Evolutionary conservation across 768 basidiomycete genomes (phyloP).

Genomic region (Termitomyces sp.): DNA sequence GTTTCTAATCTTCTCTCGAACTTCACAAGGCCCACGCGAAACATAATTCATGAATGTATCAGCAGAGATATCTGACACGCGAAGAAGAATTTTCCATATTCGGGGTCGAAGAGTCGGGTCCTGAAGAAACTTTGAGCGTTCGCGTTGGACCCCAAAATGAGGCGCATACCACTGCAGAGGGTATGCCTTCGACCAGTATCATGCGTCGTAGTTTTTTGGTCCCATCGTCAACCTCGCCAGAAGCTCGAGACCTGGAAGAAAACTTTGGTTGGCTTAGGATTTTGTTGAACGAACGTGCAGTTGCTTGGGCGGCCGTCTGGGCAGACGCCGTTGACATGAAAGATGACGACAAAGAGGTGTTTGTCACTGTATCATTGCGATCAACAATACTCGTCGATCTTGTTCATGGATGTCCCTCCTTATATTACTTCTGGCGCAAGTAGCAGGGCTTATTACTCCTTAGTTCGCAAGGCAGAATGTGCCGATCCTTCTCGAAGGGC

Average conservation of each 20-base stretch:
- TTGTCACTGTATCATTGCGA: conserved; percentile 5
- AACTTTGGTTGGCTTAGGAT: conserved; percentile 67
- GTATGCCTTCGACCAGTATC: conserved; percentile 90
- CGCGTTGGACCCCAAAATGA: not conserved
- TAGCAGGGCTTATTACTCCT: conserved; percentile 67
- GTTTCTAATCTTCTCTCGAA: conserved; percentile 90
- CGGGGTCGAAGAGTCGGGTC: conserved; percentile 82
- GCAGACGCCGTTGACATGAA: conserved; percentile 8
- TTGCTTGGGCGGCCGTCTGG: conserved; percentile 22
- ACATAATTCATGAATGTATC: conserved; percentile 76
- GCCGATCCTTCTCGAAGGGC: conserved; percentile 51
- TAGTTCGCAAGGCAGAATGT: conserved; percentile 70
- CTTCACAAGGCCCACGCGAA: conserved; percentile 78
- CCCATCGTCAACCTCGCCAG: conserved; percentile 65
- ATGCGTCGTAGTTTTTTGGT: conserved; percentile 82
- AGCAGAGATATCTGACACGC: conserved; percentile 73
- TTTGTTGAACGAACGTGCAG: conserved; percentile 77
- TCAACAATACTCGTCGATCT: not conserved
- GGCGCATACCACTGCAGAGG: conserved; percentile 61
- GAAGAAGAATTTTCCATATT: conserved; percentile 92
- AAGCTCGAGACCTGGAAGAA: conserved; percentile 57
- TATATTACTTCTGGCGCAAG: conserved; percentile 76
- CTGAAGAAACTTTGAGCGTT: conserved; percentile 21
- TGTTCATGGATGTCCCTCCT: conserved; percentile 67
- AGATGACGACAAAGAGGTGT: not conserved